Percentiles rank a stretch among this genome's conserved stretches.
phyloP scores from a whole-genome alignment of 2,329 filamentous ascomycete species.

The Pezicula rhizophila region DNA sequence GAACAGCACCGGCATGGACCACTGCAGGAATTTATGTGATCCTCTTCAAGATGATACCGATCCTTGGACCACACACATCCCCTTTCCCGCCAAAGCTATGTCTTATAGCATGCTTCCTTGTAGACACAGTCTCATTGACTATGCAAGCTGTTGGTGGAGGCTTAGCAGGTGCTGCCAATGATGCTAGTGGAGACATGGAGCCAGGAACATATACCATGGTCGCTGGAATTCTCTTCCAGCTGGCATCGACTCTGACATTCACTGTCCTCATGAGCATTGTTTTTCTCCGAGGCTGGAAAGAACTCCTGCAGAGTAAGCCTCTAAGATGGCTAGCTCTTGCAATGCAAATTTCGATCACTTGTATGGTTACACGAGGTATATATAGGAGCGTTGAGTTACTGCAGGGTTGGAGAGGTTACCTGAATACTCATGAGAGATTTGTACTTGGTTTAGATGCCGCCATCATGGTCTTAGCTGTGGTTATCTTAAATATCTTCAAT shows the following conservation, averaged over 20 bases:
- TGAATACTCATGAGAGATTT: slow-evolving; percentile 36
- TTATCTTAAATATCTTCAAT: slow-evolving; percentile 26
- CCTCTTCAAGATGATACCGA: slow-evolving; percentile 50
- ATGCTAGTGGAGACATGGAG: slow-evolving; percentile 27
- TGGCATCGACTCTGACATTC: slow-evolving; percentile 30
- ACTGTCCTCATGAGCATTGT: slow-evolving; percentile 32
- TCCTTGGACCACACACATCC: slow-evolving; percentile 42
- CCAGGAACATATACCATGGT: slow-evolving; percentile 30
- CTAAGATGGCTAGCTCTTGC: slow-evolving; percentile 29
- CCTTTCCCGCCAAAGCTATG: slow-evolving; percentile 45
- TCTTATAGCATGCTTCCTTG: slow-evolving; percentile 52
- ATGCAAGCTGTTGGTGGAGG: slow-evolving; percentile 52
- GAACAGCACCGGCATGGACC: slow-evolving; percentile 37
- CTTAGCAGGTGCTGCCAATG: slow-evolving; percentile 35
- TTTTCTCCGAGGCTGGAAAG: slow-evolving; percentile 33
- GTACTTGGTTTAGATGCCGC: slow-evolving; percentile 36
- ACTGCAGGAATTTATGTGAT: slow-evolving; percentile 58
- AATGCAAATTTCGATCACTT: slow-evolving; percentile 31
- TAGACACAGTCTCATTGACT: slow-evolving; percentile 50
- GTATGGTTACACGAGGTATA: slow-evolving; percentile 38
- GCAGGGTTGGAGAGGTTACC: slow-evolving; percentile 35
- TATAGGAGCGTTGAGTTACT: slow-evolving; percentile 41
- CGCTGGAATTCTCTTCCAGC: slow-evolving; percentile 31
- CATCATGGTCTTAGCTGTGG: slow-evolving; percentile 34
- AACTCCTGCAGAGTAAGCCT: slow-evolving; percentile 27